Percentiles rank a stretch among this genome's conserved stretches.
phyloP scores from a whole-genome alignment of 2,329 filamentous ascomycete species.

The Aspergillus jensenii region DNA sequence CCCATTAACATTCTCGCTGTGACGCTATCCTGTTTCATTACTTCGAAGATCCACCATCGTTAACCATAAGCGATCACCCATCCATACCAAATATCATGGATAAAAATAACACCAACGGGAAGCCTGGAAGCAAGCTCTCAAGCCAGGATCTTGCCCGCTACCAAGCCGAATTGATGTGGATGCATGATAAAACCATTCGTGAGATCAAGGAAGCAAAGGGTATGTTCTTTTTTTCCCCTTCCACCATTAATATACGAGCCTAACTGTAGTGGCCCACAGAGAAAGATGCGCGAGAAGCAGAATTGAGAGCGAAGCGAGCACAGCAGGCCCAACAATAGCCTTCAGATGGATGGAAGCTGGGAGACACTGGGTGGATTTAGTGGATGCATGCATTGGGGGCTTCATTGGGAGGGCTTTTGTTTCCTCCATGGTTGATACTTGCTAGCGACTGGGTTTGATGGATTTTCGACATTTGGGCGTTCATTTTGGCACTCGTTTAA shows the following conservation, averaged over 20 bases:
- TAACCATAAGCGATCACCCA: background rate
- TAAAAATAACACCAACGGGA: background rate
- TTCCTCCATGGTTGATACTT: background rate
- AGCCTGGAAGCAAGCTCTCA: background rate
- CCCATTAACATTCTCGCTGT: background rate
- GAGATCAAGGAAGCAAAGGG: constrained; percentile 17
- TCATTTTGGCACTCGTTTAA: background rate
- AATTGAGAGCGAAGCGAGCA: background rate
- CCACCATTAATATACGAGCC: background rate
- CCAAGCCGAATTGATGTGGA: constrained; percentile 17
- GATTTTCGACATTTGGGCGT: background rate
- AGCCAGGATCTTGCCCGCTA: constrained; percentile 11
- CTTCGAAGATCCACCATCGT: background rate
- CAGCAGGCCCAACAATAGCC: background rate
- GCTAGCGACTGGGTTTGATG: background rate
- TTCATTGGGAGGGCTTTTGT: background rate
- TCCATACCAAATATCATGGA: background rate
- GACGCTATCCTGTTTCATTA: too few species aligned
- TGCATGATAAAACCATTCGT: constrained; percentile 17
- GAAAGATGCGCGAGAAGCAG: background rate
- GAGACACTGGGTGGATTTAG: background rate
- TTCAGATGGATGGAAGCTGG: background rate
- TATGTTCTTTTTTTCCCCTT: background rate
- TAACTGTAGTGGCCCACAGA: background rate
- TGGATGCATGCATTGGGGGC: background rate